These are phyloP conservation scores for Penicillium longicatenatum DNA, from an alignment of 495 filamentous ascomycete species.

Conservation along the genomic window DNA sequence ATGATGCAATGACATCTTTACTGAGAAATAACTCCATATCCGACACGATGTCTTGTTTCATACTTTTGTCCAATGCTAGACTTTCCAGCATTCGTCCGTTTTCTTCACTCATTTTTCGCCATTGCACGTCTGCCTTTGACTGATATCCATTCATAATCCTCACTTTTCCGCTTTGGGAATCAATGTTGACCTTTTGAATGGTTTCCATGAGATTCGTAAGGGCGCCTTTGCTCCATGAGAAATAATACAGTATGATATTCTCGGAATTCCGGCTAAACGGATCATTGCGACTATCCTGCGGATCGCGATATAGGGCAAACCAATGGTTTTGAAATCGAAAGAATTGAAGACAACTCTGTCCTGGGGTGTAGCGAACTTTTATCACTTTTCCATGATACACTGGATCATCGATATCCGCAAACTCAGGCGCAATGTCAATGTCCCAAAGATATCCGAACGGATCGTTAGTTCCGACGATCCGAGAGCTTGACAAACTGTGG, in stretches of 20 bases:
- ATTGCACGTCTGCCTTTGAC: not conserved
- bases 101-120: not conserved
- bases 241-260: not conserved
- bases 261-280: not conserved
- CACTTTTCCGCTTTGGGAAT: not conserved
- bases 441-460: constrained; percentile 8
- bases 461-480: constrained; percentile 2
- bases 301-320: constrained; percentile 2
- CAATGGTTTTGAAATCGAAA: not conserved
- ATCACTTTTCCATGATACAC: not conserved
- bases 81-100: not conserved
- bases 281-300: not conserved
- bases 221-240: not conserved
- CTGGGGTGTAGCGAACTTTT: not conserved
- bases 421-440: not conserved
- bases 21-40: constrained; percentile 5
- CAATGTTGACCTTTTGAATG: not conserved
- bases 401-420: constrained; percentile 1
- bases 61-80: constrained; percentile 1
- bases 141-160: not conserved
- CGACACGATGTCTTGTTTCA: constrained; percentile 1
- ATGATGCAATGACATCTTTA: not conserved
- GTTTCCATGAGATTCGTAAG: not conserved
- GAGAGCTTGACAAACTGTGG: constrained; percentile 1
- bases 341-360: not conserved